phyloP scores from a whole-genome alignment of 2,329 filamentous ascomycete species.

The Colletotrichum sp. region DNA sequence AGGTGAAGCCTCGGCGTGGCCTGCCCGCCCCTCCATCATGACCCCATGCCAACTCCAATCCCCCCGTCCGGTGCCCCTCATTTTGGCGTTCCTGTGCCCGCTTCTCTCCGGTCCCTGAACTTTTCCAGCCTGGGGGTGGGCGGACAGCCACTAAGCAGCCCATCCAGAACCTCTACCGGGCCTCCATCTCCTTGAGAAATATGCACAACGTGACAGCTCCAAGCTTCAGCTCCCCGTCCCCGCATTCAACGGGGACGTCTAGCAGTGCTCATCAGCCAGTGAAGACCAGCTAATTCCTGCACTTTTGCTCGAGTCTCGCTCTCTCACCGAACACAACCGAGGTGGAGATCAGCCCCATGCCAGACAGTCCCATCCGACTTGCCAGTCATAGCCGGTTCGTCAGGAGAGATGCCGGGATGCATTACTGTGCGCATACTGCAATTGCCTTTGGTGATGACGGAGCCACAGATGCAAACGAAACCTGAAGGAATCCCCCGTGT shows the following conservation, averaged over 20 bases:
- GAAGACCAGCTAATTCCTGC: background rate
- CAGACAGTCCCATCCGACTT: background rate
- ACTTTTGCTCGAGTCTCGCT: background rate
- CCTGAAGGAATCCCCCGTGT: background rate
- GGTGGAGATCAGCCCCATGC: conserved; percentile 14
- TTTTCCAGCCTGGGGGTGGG: background rate
- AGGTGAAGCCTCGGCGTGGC: background rate
- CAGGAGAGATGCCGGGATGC: background rate
- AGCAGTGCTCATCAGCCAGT: background rate
- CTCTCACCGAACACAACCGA: conserved; percentile 20
- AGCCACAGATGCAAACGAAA: background rate
- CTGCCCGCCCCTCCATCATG: conserved; percentile 5
- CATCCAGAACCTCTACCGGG: background rate
- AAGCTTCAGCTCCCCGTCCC: background rate
- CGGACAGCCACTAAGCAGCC: background rate
- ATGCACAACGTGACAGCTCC: background rate
- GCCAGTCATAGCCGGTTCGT: conserved; percentile 14
- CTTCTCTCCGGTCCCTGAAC: conserved; percentile 15
- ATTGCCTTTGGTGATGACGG: background rate
- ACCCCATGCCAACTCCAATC: conserved; percentile 6
- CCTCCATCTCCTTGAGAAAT: background rate
- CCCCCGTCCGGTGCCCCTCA: conserved; percentile 14
- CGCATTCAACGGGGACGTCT: conserved; percentile 10
- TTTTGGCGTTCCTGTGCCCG: conserved; percentile 15
- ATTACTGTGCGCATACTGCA: background rate